Conservation (phyloP, 345 rosid genomes). For the Stellera chamaejasme region DNA sequence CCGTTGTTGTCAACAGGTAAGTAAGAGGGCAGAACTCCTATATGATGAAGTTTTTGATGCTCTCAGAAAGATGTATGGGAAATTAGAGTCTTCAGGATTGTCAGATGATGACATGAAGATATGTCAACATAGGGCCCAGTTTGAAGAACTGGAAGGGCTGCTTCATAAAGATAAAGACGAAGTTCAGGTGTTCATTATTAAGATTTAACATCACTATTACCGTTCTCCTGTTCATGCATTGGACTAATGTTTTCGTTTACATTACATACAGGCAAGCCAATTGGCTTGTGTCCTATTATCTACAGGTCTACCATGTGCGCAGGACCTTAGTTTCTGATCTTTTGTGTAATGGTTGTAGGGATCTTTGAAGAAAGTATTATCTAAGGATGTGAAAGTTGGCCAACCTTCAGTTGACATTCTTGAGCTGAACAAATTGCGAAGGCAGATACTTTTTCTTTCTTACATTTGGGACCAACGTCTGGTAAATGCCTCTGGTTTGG, state of each 20-base stretch:
- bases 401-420: conserved; percentile 70
- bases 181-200: conserved; percentile 49
- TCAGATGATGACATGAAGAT: conserved; percentile 22
- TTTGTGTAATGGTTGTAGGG: conserved; percentile 34
- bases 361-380: conserved; percentile 37
- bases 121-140: conserved; percentile 24
- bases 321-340: background rate
- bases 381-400: conserved; percentile 33
- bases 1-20: conserved; percentile 36
- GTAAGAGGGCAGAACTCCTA: conserved; percentile 43
- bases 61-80: conserved; percentile 43
- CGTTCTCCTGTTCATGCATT: background rate
- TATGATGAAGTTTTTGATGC: conserved; percentile 59
- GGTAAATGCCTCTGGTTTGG: conserved; percentile 43
- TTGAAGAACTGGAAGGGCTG: conserved; percentile 52
- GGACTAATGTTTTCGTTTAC: conserved; percentile 1
- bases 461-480: conserved; percentile 85
- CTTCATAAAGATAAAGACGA: conserved; percentile 65
- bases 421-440: conserved; percentile 66
- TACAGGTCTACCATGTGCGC: background rate
- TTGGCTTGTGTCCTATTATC: background rate
- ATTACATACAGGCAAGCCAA: background rate
- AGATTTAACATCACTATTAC: background rate
- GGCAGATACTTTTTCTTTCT: conserved; percentile 67
- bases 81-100: conserved; percentile 31